phyloP scores from a whole-genome alignment of 139 green algal species.

The Volvox africanus region DNA sequence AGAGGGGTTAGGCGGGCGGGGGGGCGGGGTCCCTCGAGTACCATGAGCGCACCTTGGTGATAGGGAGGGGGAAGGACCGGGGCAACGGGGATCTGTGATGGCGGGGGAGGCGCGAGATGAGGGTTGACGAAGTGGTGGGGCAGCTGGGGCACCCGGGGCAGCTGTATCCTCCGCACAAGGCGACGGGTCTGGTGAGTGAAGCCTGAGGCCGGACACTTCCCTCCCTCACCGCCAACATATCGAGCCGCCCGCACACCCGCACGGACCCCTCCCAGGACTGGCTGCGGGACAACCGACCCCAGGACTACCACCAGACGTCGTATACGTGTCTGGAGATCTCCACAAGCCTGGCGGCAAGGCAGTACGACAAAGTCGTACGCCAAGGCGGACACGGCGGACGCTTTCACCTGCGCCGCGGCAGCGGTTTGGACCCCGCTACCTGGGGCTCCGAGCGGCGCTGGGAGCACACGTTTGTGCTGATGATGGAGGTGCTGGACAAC shows the following conservation, averaged over 20 bases:
- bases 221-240: neutral
- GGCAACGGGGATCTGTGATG: neutral
- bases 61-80: neutral
- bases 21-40: too few relatives aligned
- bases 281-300: constrained; percentile 60
- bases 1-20: too few relatives aligned
- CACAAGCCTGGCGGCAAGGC: constrained; percentile 66
- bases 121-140: too few relatives aligned
- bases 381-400: constrained; percentile 53
- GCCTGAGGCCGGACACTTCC: too few relatives aligned
- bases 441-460: constrained; percentile 59
- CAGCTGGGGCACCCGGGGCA: too few relatives aligned
- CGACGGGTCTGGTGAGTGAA: too few relatives aligned
- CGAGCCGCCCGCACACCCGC: neutral
- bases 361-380: constrained; percentile 64
- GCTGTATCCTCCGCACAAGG: too few relatives aligned
- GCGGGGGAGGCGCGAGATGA: too few relatives aligned
- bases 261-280: constrained; percentile 67
- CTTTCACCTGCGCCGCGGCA: constrained; percentile 59
- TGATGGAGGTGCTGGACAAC: constrained; percentile 94
- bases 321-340: constrained; percentile 86
- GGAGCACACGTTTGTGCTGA: constrained; percentile 72
- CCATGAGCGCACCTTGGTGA: too few relatives aligned
- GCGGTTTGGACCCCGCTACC: constrained; percentile 52
- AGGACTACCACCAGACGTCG: constrained; percentile 66